Conservation (phyloP, 352 stramenopile species). For the Globisporangium polare region DNA sequence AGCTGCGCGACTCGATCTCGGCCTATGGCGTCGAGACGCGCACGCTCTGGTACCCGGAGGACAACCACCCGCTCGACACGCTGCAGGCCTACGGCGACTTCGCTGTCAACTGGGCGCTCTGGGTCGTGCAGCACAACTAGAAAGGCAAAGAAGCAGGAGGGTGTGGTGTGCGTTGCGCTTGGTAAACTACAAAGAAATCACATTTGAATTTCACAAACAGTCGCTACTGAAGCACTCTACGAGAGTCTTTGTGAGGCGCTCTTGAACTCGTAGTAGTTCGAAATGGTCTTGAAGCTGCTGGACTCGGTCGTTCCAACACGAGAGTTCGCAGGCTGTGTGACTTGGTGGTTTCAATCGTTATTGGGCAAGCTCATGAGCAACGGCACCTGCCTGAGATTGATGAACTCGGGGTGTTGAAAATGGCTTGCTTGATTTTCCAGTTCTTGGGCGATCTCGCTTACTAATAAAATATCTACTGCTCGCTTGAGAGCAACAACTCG, state of each 20-base stretch:
- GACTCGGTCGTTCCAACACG: not conserved
- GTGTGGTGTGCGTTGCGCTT: not conserved
- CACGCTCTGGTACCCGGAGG: constrained; percentile 71
- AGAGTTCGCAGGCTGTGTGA: too few species aligned
- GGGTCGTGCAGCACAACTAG: constrained; percentile 59
- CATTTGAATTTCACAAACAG: not conserved
- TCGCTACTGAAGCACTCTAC: not conserved
- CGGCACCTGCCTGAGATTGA: too few species aligned
- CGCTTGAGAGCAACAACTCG: not conserved
- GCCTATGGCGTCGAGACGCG: constrained; percentile 47
- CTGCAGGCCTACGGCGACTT: constrained; percentile 70
- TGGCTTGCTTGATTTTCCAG: not conserved
- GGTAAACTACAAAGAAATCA: not conserved
- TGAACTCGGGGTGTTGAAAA: not conserved
- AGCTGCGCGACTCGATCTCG: constrained; percentile 89
- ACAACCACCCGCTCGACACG: constrained; percentile 66
- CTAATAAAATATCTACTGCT: constrained; percentile 8
- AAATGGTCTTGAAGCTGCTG: not conserved
- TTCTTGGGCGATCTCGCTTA: constrained; percentile 4
- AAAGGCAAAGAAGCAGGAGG: too few species aligned
- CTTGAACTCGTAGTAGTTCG: not conserved
- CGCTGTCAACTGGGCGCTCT: constrained; percentile 70
- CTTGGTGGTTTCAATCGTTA: too few species aligned
- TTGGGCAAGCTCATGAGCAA: not conserved
- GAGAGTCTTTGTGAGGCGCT: not conserved